Conservation (phyloP, 176 grass and related monocot species). For the Ensete glaucum region DNA sequence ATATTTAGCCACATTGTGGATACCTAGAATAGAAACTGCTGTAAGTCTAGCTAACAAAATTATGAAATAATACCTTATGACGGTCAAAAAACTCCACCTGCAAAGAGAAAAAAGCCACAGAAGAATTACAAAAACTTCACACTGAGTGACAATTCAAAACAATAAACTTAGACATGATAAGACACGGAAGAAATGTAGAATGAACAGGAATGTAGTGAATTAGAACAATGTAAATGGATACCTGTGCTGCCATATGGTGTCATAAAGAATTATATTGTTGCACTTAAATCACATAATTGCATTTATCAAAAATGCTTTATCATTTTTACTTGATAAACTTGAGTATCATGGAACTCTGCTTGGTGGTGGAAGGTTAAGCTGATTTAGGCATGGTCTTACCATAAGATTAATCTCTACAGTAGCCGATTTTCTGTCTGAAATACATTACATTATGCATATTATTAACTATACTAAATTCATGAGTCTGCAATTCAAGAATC, state of each 20-base stretch:
- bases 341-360: background rate
- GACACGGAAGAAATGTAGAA: background rate
- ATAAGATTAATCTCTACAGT: no score
- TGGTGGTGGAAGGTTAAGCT: background rate
- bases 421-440: no score
- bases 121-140: slow-evolving; percentile 15
- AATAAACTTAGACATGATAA: background rate
- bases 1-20: background rate
- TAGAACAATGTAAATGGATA: background rate
- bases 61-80: slow-evolving; percentile 55
- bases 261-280: background rate
- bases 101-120: slow-evolving; percentile 22
- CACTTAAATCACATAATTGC: background rate
- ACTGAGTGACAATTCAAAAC: slow-evolving; percentile 9
- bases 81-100: slow-evolving; percentile 97
- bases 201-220: background rate
- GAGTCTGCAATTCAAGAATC: no score
- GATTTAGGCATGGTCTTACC: no score
- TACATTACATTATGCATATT: no score
- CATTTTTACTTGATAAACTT: background rate
- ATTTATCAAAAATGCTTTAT: background rate
- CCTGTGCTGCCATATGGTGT: background rate
- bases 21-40: background rate
- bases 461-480: no score
- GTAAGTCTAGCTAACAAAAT: background rate